Evolutionary conservation across 108 stramenopile species (phyloP).

Genomic region (Pseudonitzschia pungens): DNA sequence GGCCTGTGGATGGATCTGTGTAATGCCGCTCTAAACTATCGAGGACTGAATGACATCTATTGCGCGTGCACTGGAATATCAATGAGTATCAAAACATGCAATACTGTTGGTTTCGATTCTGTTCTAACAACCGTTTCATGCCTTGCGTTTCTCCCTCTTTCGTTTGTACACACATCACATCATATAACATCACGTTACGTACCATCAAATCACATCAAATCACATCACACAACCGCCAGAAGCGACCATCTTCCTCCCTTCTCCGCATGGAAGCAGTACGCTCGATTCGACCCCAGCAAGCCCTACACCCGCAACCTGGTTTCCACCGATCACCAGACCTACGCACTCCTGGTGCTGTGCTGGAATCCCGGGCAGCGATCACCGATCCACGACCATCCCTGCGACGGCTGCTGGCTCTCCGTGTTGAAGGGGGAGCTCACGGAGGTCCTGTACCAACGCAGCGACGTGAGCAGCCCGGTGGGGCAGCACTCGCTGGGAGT

Average conservation of each 20-base stretch:
- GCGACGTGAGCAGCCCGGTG: no score
- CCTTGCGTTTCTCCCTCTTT: no score
- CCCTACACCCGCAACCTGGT: conserved; percentile 87
- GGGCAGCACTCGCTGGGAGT: conserved; percentile 32
- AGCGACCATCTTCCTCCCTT: conserved; percentile 35
- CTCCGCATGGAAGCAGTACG: conserved; percentile 49
- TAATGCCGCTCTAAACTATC: no score
- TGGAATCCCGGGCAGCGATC: conserved; percentile 82
- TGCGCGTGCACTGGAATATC: no score
- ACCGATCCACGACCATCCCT: conserved; percentile 82
- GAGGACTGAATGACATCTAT: no score
- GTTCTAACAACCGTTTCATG: no score
- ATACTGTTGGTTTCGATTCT: no score
- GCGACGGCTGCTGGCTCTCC: conserved; percentile 89
- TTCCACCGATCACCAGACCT: conserved; percentile 75
- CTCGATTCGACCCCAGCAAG: conserved; percentile 42
- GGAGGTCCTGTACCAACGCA: conserved; percentile 57
- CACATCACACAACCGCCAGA: conserved; percentile 11
- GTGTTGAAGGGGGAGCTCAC: conserved; percentile 59
- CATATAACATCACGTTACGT: no score
- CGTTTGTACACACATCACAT: no score
- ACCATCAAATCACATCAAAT: no score
- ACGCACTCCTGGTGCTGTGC: conserved; percentile 86
- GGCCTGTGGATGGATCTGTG: no score
- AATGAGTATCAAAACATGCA: no score